Conservation (phyloP, 23 red algal genomes). For the Gracilaria domingensis region DNA sequence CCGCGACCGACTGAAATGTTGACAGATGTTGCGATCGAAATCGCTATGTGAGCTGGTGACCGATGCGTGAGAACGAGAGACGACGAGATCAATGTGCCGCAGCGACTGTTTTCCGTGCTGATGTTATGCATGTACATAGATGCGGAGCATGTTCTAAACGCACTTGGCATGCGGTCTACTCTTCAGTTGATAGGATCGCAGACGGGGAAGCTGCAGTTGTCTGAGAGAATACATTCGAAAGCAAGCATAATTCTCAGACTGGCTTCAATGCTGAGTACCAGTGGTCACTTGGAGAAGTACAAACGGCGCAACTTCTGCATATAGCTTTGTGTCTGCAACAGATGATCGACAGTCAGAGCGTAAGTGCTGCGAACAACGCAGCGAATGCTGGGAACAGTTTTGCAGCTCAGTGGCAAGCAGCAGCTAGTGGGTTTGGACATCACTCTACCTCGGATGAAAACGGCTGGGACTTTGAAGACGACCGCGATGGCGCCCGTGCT, state of each 20-base stretch:
- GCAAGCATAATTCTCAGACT: slow-evolving; percentile 45
- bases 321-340: slow-evolving; percentile 35
- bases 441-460: slow-evolving; percentile 9
- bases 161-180: slow-evolving; percentile 8
- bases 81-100: slow-evolving; percentile 32
- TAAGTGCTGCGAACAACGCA: slow-evolving; percentile 15
- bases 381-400: slow-evolving; percentile 46
- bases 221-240: slow-evolving; percentile 56
- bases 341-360: slow-evolving; percentile 43
- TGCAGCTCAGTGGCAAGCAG: slow-evolving; percentile 9
- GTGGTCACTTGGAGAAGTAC: neutral
- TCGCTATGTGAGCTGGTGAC: slow-evolving; percentile 23
- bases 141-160: slow-evolving; percentile 27
- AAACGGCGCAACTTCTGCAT: slow-evolving; percentile 49
- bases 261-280: slow-evolving; percentile 21
- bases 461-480: slow-evolving; percentile 54
- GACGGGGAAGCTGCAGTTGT: slow-evolving; percentile 46
- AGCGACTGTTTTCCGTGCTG: slow-evolving; percentile 39
- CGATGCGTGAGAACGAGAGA: slow-evolving; percentile 21
- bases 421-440: slow-evolving; percentile 40
- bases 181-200: slow-evolving; percentile 49
- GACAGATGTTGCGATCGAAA: neutral
- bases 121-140: slow-evolving; percentile 54
- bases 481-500: too few species aligned
- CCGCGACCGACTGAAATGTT: too few species aligned